Evolutionary conservation across 129 eudicot genomes (phyloP).

Genomic region (Lactuca saligna): DNA sequence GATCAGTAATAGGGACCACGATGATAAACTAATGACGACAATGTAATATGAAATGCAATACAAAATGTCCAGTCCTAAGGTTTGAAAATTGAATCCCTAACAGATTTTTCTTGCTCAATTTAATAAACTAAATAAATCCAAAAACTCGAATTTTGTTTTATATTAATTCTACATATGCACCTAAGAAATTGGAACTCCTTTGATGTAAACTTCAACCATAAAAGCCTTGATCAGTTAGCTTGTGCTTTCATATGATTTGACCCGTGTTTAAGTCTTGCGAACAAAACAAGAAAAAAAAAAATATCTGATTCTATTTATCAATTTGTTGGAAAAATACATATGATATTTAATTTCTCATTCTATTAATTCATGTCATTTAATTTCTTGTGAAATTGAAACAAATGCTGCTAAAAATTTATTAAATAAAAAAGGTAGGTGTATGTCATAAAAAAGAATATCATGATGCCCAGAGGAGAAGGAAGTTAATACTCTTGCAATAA

Average conservation of each 20-base stretch:
- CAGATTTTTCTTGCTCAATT: constrained; percentile 33
- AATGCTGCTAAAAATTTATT: not conserved
- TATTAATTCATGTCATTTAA: not conserved
- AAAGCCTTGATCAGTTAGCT: constrained; percentile 39
- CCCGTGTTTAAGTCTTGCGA: constrained; percentile 33
- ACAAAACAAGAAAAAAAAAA: constrained; percentile 13
- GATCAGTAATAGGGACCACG: constrained; percentile 33
- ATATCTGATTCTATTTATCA: not conserved
- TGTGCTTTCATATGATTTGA: constrained; percentile 44
- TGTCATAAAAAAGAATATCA: not conserved
- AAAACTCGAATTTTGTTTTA: not conserved
- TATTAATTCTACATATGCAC: constrained; percentile 27
- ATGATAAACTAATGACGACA: not conserved
- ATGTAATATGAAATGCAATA: not conserved
- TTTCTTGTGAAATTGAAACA: not conserved
- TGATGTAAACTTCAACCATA: constrained; percentile 43
- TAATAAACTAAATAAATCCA: constrained; percentile 12
- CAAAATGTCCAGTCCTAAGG: constrained; percentile 22
- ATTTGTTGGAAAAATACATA: not conserved
- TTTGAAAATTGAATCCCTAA: constrained; percentile 31
- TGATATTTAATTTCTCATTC: not conserved
- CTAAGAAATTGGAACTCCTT: constrained; percentile 31
- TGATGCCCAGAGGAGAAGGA: constrained; percentile 6
- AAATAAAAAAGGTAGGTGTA: not conserved
- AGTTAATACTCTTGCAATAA: constrained; percentile 18